phyloP scores from a whole-genome alignment of 768 basidiomycete genomes.

The Rhodosporidiobolus sp. region DNA sequence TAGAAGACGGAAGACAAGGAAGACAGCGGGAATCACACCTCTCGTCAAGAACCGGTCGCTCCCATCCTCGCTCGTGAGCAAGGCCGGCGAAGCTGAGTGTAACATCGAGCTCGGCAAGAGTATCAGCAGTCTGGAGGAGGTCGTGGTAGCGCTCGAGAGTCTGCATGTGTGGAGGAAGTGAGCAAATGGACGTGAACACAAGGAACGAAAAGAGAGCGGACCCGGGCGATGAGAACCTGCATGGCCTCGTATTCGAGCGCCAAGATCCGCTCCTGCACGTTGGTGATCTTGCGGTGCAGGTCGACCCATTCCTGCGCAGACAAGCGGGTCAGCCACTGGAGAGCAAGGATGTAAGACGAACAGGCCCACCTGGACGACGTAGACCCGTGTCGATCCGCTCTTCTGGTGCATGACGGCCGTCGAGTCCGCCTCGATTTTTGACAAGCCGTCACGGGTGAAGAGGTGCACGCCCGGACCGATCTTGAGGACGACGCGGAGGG shows the following conservation, averaged over 20 bases:
- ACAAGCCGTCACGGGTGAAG: not conserved
- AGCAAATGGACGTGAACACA: not conserved
- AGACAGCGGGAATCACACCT: too few relatives aligned
- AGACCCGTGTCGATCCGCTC: constrained; percentile 21
- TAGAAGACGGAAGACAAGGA: too few relatives aligned
- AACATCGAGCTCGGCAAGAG: constrained; percentile 82
- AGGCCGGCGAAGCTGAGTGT: constrained; percentile 73
- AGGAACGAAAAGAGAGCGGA: not conserved
- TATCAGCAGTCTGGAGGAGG: constrained; percentile 22
- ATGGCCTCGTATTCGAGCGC: constrained; percentile 21
- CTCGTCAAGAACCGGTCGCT: constrained; percentile 65
- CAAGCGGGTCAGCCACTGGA: too few relatives aligned
- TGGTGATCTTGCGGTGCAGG: constrained; percentile 2
- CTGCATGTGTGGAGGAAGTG: too few relatives aligned
- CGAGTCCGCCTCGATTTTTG: constrained; percentile 19
- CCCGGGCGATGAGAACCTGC: constrained; percentile 21
- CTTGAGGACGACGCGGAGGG: constrained; percentile 2
- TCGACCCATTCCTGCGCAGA: constrained; percentile 28
- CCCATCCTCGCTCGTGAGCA: constrained; percentile 72
- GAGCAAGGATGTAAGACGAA: not conserved
- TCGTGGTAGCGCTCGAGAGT: constrained; percentile 17
- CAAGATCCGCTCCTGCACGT: not conserved
- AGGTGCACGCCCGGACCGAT: constrained; percentile 16
- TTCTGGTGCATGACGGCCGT: constrained; percentile 1
- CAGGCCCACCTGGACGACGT: constrained; percentile 14